Percentiles rank a stretch among this genome's conserved stretches.
phyloP scores from a whole-genome alignment of 2,329 filamentous ascomycete genomes.

The Stemphylium lycopersici region DNA sequence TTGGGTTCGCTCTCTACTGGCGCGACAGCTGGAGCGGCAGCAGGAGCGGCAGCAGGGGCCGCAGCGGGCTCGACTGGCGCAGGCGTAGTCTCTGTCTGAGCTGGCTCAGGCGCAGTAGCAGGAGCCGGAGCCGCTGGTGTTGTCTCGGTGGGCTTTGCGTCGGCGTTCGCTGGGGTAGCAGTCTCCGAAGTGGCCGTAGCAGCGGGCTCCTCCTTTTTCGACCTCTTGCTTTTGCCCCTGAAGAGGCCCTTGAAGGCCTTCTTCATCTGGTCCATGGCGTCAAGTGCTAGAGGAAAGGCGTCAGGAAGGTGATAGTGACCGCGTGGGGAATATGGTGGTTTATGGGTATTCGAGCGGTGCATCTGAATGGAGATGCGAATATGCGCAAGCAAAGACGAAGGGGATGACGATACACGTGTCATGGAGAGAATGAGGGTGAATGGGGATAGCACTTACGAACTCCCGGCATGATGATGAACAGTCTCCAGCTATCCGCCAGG shows the following conservation, averaged over 20 bases:
- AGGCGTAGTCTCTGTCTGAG: slow-evolving; percentile 17
- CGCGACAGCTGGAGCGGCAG: slow-evolving; percentile 26
- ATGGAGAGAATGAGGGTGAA: slow-evolving; percentile 11
- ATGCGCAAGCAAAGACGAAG: neutral
- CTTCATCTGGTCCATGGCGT: slow-evolving; percentile 47
- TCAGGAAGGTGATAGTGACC: slow-evolving; percentile 13
- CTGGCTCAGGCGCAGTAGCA: slow-evolving; percentile 27
- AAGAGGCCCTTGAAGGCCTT: slow-evolving; percentile 48
- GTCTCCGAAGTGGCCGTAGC: slow-evolving; percentile 35
- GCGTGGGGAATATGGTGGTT: neutral
- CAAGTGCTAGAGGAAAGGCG: slow-evolving; percentile 35
- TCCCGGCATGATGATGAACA: slow-evolving; percentile 43
- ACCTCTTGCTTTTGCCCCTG: slow-evolving; percentile 40
- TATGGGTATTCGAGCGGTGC: neutral
- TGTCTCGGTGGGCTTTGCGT: slow-evolving; percentile 43
- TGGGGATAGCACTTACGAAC: slow-evolving; percentile 44
- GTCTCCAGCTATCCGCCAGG: neutral
- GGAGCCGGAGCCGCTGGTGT: slow-evolving; percentile 40
- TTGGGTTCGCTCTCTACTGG: slow-evolving; percentile 28
- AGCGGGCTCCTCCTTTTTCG: slow-evolving; percentile 38
- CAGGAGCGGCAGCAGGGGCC: slow-evolving; percentile 16
- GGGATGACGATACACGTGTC: neutral
- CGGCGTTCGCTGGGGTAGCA: slow-evolving; percentile 26
- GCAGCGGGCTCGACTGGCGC: slow-evolving; percentile 19
- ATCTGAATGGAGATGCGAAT: neutral